A percentile compares a stretch with the other conserved stretches of the same genome.
Evolutionary conservation across 768 basidiomycete genomes (phyloP).

Genomic region (Lactifluus echinatus): DNA sequence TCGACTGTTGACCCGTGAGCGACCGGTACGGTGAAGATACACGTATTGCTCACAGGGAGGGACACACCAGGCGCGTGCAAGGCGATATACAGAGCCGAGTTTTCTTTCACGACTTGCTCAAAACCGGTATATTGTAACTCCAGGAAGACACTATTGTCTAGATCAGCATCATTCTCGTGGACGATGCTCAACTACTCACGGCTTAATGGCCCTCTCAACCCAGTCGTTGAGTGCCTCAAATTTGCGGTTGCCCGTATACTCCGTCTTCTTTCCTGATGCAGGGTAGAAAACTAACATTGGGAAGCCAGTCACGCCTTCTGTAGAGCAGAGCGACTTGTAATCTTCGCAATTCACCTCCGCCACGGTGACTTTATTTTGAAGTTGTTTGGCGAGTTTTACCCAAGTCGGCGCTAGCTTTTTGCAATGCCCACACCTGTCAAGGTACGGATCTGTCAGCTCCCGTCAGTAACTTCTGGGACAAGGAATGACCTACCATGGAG

Average conservation of each 20-base stretch:
- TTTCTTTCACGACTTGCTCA: conserved; percentile 33
- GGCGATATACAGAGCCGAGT: conserved; percentile 53
- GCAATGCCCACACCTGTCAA: conserved; percentile 81
- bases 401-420: conserved; percentile 86
- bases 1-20: conserved; percentile 29
- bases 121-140: conserved; percentile 37
- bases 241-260: conserved; percentile 68
- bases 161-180: conserved; percentile 4
- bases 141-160: conserved; percentile 27
- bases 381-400: conserved; percentile 59
- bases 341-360: conserved; percentile 88
- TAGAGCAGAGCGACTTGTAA: conserved; percentile 54
- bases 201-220: conserved; percentile 61
- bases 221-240: conserved; percentile 66
- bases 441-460: not conserved
- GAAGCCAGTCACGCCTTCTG: conserved; percentile 66
- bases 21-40: not conserved
- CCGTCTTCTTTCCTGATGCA: conserved; percentile 42
- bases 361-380: conserved; percentile 65
- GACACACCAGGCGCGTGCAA: conserved; percentile 34
- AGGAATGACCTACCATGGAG: conserved; percentile 57
- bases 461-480: not conserved
- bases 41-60: conserved; percentile 28
- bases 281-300: conserved; percentile 73
- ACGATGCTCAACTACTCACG: conserved; percentile 40